Percentiles rank a stretch among this genome's conserved stretches.
These are phyloP conservation scores for Phytophthora foliorum DNA, from an alignment of 352 stramenopile species.

Conservation along the genomic window DNA sequence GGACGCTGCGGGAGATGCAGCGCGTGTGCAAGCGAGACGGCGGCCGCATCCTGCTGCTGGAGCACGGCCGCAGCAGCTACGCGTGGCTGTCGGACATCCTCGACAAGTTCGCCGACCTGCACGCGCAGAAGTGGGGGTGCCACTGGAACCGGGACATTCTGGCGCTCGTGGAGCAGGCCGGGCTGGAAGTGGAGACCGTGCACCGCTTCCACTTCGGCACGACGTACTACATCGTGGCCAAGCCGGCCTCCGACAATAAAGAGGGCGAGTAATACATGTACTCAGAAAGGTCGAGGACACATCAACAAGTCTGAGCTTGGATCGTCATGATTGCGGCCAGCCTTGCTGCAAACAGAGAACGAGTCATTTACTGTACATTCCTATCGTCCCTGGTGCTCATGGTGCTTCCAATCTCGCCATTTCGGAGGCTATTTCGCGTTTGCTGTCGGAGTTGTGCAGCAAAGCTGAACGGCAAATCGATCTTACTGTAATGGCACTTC, in stretches of 20 bases:
- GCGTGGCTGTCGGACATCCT: slow-evolving; percentile 92
- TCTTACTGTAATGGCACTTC: not conserved
- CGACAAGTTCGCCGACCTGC: slow-evolving; percentile 93
- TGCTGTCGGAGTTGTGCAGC: not conserved
- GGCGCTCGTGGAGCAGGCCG: slow-evolving; percentile 82
- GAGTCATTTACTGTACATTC: not conserved
- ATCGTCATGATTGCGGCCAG: slow-evolving; percentile 1
- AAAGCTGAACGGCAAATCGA: not conserved
- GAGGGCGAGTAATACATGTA: not conserved
- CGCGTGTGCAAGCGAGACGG: slow-evolving; percentile 90
- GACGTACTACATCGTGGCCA: slow-evolving; percentile 92
- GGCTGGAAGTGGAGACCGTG: slow-evolving; percentile 88
- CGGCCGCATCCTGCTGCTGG: slow-evolving; percentile 93
- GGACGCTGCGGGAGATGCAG: slow-evolving; percentile 93
- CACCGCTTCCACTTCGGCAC: slow-evolving; percentile 96
- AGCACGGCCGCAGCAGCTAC: slow-evolving; percentile 95
- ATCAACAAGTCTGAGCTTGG: too few species aligned
- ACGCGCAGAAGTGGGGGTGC: slow-evolving; percentile 96
- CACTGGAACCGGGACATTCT: slow-evolving; percentile 97
- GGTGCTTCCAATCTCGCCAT: not conserved
- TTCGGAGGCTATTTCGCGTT: not conserved
- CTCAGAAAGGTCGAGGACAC: too few species aligned
- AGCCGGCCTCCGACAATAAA: slow-evolving; percentile 27
- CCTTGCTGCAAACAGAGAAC: not conserved
- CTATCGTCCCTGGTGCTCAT: not conserved